Base-by-base conservation (phyloP, 495 filamentous ascomycete genomes). In the Xylaria longipes region DNA sequence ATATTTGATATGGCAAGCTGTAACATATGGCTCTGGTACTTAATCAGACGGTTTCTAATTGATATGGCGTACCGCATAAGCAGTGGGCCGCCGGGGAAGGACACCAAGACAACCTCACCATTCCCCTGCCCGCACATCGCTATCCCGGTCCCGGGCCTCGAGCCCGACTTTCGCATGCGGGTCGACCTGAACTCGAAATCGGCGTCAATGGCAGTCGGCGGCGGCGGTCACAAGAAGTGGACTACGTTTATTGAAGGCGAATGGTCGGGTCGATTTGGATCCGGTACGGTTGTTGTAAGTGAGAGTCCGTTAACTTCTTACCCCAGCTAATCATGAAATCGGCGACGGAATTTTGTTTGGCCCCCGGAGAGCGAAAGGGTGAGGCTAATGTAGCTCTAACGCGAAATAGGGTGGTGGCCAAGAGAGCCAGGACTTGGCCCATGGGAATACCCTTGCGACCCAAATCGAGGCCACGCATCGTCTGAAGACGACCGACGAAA, bases 141-240 rank as follows among this genome's bases (percentile, higher is more conserved):
- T 9, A 71, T 80, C 48, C 74, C 78, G 61, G 65, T 60, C 25
- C 89, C 89, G 0, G 80, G 81, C 20, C 82, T 90, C 15, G 86
- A 89, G 71, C 80, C 89, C 57, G 52, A 90, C 72, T 90, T 90
- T 77, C 87, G 88, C 68, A 88, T 90, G 84, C 88, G 85, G 77
- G 85, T 90, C 63, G 84, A 87, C 71, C 77, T 89, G 79, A 90
- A 88, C 73, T 83, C 87, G 0, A 87, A 87, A 72, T 86, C 89
- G 35, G 76, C 76, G 66, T 80, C 81, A 1, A 56, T 75, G 25
- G 83, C 89, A 11, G 57, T 60, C 9, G 84, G 86, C 5, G 82
- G 78, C 17, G 84, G 86, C 50, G 88, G 87, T 33, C 82, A 87
- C 65, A 82, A 88, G 62, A 88, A 90, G 64, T 88, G 85, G 85